Percentiles rank a stretch among this genome's conserved stretches.
Conservation (phyloP, 208 protist genomes). For the Naegleria fowleri region DNA sequence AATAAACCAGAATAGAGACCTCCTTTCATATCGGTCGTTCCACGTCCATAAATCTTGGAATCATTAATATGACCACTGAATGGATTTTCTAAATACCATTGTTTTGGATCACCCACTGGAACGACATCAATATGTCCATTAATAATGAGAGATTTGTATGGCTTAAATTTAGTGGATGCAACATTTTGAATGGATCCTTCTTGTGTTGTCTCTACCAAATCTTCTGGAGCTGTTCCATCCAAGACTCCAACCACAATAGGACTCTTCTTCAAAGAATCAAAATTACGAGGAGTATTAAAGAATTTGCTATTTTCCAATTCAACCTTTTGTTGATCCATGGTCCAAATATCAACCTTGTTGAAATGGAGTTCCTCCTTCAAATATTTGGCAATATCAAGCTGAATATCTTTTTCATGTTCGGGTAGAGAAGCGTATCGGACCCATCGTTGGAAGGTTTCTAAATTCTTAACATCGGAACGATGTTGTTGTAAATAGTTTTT, state of each 20-base stretch:
- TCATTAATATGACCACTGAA: constrained; percentile 21
- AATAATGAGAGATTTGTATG: neutral
- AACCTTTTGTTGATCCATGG: neutral
- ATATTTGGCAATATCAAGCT: neutral
- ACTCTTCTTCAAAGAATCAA: neutral
- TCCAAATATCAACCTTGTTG: neutral
- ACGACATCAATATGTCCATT: constrained; percentile 34
- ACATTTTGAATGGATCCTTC: neutral
- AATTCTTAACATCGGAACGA: neutral
- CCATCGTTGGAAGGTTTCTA: neutral
- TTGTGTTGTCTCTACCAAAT: neutral
- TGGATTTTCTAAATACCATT: neutral
- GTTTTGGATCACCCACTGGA: neutral
- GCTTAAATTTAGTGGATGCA: neutral
- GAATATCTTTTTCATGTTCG: neutral
- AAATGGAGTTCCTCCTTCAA: neutral
- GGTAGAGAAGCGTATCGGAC: neutral
- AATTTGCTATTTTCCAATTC: neutral
- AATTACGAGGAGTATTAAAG: neutral
- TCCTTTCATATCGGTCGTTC: constrained; percentile 29
- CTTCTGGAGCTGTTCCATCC: neutral
- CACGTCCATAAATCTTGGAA: neutral
- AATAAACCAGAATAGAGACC: neutral
- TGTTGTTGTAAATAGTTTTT: neutral
- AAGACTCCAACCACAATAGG: constrained; percentile 10